A percentile compares a stretch with the other conserved stretches of the same genome.
phyloP scores from a whole-genome alignment of 1,284 basidiomycete species.

The Vanrija sp. region DNA sequence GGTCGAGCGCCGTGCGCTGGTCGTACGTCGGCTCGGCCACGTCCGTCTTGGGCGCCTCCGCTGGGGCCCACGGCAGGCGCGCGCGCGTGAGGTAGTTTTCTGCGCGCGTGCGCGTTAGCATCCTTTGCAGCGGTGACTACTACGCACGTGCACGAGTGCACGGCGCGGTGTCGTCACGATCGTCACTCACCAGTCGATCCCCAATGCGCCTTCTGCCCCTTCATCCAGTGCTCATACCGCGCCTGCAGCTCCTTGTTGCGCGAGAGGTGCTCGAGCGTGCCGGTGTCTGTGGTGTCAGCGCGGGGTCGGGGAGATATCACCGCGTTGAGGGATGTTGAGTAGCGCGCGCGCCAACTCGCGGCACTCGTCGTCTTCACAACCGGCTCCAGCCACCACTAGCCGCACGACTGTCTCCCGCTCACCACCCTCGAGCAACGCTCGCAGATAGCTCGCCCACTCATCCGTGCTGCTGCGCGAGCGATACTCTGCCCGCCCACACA shows the following conservation, averaged over 20 bases:
- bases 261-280: constrained; percentile 32
- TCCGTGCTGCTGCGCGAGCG: too few species aligned
- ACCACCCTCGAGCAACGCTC: too few species aligned
- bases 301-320: too few species aligned
- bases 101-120: constrained; percentile 6
- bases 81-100: constrained; percentile 42
- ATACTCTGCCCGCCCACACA: too few species aligned
- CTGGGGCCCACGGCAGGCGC: constrained; percentile 33
- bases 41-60: background rate
- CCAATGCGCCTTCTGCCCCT: constrained; percentile 31
- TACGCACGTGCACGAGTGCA: background rate
- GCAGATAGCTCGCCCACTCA: too few species aligned
- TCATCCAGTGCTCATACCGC: constrained; percentile 41
- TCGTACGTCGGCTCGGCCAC: constrained; percentile 18
- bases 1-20: constrained; percentile 15
- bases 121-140: background rate
- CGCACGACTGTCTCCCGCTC: too few species aligned
- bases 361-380: too few species aligned
- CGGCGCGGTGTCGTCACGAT: background rate
- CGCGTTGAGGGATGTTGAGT: too few species aligned
- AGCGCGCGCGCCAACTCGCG: too few species aligned
- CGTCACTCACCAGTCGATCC: constrained; percentile 37
- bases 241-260: constrained; percentile 41
- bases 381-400: too few species aligned
- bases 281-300: constrained; percentile 13